phyloP scores from a whole-genome alignment of 495 filamentous ascomycete genomes.

The Penicillium atrosanguineum region DNA sequence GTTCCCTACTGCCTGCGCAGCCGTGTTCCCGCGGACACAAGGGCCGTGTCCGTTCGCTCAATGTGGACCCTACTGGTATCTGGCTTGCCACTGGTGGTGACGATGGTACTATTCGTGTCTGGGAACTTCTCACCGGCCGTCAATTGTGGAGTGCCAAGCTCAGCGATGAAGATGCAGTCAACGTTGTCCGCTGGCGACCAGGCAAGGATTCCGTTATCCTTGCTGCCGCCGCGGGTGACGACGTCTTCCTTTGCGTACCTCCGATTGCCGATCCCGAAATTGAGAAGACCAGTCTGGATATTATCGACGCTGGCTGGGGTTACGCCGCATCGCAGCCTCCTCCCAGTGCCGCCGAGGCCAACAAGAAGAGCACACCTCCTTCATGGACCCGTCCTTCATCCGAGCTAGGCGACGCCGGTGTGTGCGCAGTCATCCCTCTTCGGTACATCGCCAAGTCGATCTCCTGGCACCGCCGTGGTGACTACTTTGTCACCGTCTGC shows the following conservation, averaged over 20 bases:
- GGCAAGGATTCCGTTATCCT: conserved; percentile 76
- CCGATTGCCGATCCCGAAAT: conserved; percentile 67
- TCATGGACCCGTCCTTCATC: conserved; percentile 79
- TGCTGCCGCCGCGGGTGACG: conserved; percentile 78
- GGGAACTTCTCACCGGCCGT: conserved; percentile 83
- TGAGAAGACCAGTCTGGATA: conserved; percentile 67
- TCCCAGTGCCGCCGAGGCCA: conserved; percentile 53
- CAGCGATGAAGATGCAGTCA: conserved; percentile 77
- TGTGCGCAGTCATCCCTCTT: conserved; percentile 75
- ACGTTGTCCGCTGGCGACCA: conserved; percentile 87
- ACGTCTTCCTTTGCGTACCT: conserved; percentile 79
- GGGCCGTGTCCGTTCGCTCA: conserved; percentile 79
- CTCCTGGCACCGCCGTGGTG: conserved; percentile 89
- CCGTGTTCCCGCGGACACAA: conserved; percentile 82
- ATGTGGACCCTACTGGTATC: conserved; percentile 71
- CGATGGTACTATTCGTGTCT: conserved; percentile 87
- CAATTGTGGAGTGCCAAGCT: conserved; percentile 83
- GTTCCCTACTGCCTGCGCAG: conserved; percentile 85
- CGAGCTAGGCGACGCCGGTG: conserved; percentile 71
- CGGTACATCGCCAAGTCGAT: conserved; percentile 84
- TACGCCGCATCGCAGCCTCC: conserved; percentile 71
- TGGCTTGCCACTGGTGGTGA: conserved; percentile 91
- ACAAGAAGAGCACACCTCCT: conserved; percentile 70
- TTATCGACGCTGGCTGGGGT: conserved; percentile 86
- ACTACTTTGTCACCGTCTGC: conserved; percentile 92